Conservation (phyloP, 2,329 filamentous ascomycete genomes). For the Pyricularia sp. region DNA sequence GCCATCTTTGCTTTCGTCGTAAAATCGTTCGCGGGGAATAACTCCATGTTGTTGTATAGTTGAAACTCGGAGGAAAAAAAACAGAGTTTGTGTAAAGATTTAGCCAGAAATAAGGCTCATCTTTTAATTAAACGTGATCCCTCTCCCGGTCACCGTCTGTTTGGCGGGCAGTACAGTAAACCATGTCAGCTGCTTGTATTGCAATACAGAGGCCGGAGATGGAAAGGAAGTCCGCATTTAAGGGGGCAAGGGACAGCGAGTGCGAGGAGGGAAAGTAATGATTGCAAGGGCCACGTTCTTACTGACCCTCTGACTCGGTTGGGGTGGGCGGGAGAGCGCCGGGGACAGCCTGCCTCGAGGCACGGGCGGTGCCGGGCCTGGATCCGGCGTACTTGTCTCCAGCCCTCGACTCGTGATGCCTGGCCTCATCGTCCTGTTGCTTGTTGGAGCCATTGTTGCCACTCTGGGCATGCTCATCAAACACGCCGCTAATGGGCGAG, state of each 20-base stretch:
- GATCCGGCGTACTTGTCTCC: slow-evolving; percentile 23
- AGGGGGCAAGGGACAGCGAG: background rate
- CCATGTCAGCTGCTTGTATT: slow-evolving; percentile 27
- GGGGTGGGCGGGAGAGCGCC: slow-evolving; percentile 53
- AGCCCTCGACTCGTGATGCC: background rate
- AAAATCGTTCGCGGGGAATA: background rate
- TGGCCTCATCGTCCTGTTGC: slow-evolving; percentile 6
- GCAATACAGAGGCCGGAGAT: background rate
- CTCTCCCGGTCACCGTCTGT: slow-evolving; percentile 31
- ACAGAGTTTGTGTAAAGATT: background rate
- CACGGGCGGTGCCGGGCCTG: slow-evolving; percentile 44
- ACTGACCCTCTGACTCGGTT: slow-evolving; percentile 55
- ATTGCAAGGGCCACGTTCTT: slow-evolving; percentile 13
- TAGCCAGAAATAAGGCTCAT: background rate
- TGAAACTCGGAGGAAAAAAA: background rate
- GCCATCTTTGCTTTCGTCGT: background rate
- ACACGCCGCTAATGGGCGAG: slow-evolving; percentile 18
- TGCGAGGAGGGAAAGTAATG: slow-evolving; percentile 11
- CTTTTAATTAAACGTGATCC: background rate
- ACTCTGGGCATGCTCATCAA: slow-evolving; percentile 13
- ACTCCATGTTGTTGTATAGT: background rate
- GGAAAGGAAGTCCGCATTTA: background rate
- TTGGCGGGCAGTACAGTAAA: slow-evolving; percentile 21
- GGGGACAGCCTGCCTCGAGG: slow-evolving; percentile 39
- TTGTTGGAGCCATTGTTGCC: slow-evolving; percentile 11